Evolutionary conservation across 768 basidiomycete genomes (phyloP), one percentile per base, ranked within the genome.

Genomic region (Strobilomyces confusus): DNA sequence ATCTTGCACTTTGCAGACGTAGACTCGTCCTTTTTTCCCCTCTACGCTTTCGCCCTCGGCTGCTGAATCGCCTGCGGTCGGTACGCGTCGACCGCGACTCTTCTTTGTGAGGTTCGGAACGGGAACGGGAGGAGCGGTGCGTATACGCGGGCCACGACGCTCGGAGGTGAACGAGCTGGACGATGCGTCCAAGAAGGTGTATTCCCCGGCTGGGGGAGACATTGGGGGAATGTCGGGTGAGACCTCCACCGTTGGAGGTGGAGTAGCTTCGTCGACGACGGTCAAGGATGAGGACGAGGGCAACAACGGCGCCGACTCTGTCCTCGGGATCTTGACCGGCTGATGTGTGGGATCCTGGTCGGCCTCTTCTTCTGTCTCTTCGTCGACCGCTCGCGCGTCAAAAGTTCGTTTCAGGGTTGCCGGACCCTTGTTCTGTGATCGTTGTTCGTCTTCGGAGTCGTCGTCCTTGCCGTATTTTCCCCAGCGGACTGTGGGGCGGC

Each of bases 61-160:
- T 12, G 51, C 17, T 7, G 59, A 15, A 37, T 71, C 70, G 0
- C 36, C 68, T 41, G 70, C 67, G 1, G 84, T 88, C 5, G 87
- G 88, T 20, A 90, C 88, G 54, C 85, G 79, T 34, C 88, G 80
- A 13, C 88, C 88, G 48, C 88, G 81, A 60, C 84, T 86, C 73
- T 87, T 88, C 75, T 89, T 90, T 42, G 84, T 89, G 56, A 90
- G 65, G 68, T 87, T 86, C 33, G 87, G 87, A 38, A 89, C 85
- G 13, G 87, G 87, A 25, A 83, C 75, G 22, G 87, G 87, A 44
- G 83, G 77, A 7, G 77, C 74, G 12, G 78, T 77, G 52, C 80
- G 79, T 59, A 80, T 75, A 41, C 77, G 77, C 19, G 80, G 74
- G 49, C 75, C 71, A 41, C 77, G 76, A 36, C 70, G 70, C 36